phyloP scores from a whole-genome alignment of 768 basidiomycete genomes.

The Tephrocybe sp. region DNA sequence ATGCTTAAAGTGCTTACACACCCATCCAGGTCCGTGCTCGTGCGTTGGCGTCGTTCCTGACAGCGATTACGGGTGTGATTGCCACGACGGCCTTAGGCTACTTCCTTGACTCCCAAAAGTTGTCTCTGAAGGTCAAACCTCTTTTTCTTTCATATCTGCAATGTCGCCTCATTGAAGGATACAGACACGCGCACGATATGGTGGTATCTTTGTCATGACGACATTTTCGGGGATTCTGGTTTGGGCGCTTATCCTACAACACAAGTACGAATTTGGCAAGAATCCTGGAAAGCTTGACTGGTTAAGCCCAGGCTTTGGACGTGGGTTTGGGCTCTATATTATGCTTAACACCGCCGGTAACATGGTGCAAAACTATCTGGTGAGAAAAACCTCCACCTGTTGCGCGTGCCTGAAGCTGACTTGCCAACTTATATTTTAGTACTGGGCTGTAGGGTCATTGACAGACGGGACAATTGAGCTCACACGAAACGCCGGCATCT shows the following conservation, averaged over 20 bases:
- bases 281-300: constrained; percentile 20
- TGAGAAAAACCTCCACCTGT: background rate
- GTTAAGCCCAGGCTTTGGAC: constrained; percentile 17
- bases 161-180: background rate
- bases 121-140: constrained; percentile 10
- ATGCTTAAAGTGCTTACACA: background rate
- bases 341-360: constrained; percentile 18
- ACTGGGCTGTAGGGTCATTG: constrained; percentile 18
- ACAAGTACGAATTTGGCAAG: constrained; percentile 8
- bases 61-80: constrained; percentile 16
- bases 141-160: background rate
- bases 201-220: constrained; percentile 16
- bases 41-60: constrained; percentile 18
- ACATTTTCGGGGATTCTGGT: constrained; percentile 16
- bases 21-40: constrained; percentile 15
- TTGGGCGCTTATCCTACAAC: constrained; percentile 19
- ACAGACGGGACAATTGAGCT: constrained; percentile 16
- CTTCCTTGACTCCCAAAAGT: constrained; percentile 15
- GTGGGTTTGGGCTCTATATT: constrained; percentile 17
- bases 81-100: constrained; percentile 15
- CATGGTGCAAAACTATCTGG: constrained; percentile 20
- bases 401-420: background rate
- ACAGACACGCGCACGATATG: constrained; percentile 14
- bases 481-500: constrained; percentile 17
- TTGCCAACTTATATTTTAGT: background rate